Percentiles rank a stretch among this genome's conserved stretches.
These are phyloP conservation scores for Fagopyrum homotropicum DNA, from an alignment of 148 eudicot genomes.

Conservation along the genomic window DNA sequence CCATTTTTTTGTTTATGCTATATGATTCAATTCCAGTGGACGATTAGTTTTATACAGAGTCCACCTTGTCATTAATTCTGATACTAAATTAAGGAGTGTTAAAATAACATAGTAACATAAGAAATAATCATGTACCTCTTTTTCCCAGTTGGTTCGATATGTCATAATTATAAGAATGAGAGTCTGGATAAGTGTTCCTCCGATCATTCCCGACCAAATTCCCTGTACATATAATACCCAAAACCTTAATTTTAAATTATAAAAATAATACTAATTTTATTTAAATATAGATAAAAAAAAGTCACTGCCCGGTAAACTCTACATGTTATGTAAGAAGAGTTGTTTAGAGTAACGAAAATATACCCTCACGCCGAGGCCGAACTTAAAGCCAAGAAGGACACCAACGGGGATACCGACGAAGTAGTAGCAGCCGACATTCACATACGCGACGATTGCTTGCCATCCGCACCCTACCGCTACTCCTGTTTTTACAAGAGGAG, in stretches of 20 bases:
- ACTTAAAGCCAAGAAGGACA: slow-evolving; percentile 41
- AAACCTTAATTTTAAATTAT: neutral
- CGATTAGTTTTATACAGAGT: too few species aligned
- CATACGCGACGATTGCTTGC: slow-evolving; percentile 57
- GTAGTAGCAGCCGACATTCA: slow-evolving; percentile 46
- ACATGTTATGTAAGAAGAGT: neutral
- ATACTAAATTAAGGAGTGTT: neutral
- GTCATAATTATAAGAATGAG: slow-evolving; percentile 34
- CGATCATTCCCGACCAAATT: slow-evolving; percentile 85
- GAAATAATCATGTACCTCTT: slow-evolving; percentile 31
- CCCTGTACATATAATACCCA: slow-evolving; percentile 29
- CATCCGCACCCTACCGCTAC: slow-evolving; percentile 60
- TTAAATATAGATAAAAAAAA: too few species aligned
- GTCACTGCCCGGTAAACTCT: neutral
- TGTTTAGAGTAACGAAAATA: neutral
- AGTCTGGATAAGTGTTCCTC: slow-evolving; percentile 75
- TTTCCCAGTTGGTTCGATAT: slow-evolving; percentile 28
- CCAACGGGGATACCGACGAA: slow-evolving; percentile 40
- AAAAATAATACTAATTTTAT: too few species aligned
- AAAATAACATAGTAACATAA: neutral
- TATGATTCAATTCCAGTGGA: too few species aligned
- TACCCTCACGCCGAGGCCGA: slow-evolving; percentile 48
- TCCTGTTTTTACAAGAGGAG: slow-evolving; percentile 15
- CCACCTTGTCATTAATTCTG: too few species aligned
- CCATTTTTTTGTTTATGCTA: too few species aligned